Conservation (phyloP, 2,329 filamentous ascomycete genomes). For the Simplicillium sp. region DNA sequence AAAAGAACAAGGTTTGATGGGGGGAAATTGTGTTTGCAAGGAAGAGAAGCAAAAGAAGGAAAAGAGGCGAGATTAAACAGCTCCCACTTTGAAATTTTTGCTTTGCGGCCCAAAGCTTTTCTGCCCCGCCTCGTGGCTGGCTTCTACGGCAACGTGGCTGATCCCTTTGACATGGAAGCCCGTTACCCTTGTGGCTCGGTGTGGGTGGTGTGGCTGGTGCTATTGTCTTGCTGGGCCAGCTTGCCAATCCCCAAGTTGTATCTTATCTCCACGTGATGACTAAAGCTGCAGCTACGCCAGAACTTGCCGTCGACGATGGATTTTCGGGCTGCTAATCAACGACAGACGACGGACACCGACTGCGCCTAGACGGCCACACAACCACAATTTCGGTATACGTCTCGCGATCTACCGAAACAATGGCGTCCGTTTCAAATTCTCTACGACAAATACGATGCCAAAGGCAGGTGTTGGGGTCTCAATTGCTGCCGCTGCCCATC, state of each 20-base stretch:
- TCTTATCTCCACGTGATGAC: slow-evolving; percentile 17
- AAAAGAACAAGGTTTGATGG: slow-evolving; percentile 14
- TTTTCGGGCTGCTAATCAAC: slow-evolving; percentile 1
- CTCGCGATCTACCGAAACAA: slow-evolving; percentile 10
- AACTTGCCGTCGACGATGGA: slow-evolving; percentile 1
- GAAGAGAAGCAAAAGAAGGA: slow-evolving; percentile 14
- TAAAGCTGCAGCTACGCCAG: background rate
- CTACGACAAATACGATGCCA: slow-evolving; percentile 26
- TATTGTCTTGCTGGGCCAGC: background rate
- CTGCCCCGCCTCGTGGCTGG: slow-evolving; percentile 23
- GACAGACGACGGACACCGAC: background rate
- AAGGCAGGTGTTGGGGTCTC: slow-evolving; percentile 17
- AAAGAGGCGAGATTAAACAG: background rate
- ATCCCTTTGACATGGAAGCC: slow-evolving; percentile 13
- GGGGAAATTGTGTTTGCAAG: slow-evolving; percentile 14
- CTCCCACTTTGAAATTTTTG: slow-evolving; percentile 20
- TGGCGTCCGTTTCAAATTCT: slow-evolving; percentile 24
- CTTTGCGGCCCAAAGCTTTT: slow-evolving; percentile 14
- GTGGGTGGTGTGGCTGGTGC: background rate
- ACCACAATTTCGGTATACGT: too few species aligned
- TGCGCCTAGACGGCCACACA: slow-evolving; percentile 2
- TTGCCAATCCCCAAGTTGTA: too few species aligned
- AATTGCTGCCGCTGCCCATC: slow-evolving; percentile 17
- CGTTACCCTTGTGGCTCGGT: slow-evolving; percentile 6
- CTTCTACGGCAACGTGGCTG: slow-evolving; percentile 15